phyloP scores from a whole-genome alignment of 495 filamentous ascomycete species.

The Aspergillus diversus region DNA sequence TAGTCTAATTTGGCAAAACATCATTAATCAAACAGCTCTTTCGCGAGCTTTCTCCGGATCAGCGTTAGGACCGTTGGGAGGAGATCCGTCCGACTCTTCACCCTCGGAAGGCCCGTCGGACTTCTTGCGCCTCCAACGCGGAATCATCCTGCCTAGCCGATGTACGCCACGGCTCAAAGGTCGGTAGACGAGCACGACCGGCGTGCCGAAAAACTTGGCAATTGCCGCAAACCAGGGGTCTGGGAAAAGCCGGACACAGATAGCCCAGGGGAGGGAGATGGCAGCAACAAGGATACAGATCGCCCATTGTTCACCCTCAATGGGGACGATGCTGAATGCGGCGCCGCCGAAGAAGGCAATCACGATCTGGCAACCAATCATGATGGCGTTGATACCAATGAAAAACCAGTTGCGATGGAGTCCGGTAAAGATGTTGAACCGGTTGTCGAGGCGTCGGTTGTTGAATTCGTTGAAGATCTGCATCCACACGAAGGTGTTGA shows the following conservation, averaged over 20 bases:
- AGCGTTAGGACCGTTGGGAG: background rate
- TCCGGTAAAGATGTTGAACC: constrained; percentile 79
- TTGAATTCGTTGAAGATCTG: constrained; percentile 90
- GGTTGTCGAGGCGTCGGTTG: constrained; percentile 71
- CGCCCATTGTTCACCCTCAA: constrained; percentile 69
- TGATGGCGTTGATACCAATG: constrained; percentile 67
- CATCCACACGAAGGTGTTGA: constrained; percentile 91
- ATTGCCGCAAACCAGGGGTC: constrained; percentile 40
- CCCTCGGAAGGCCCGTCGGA: background rate
- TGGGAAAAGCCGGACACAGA: constrained; percentile 63
- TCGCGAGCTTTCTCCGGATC: background rate
- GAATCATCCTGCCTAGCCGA: background rate
- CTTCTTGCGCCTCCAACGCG: background rate
- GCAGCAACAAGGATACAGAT: constrained; percentile 46
- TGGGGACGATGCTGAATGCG: constrained; percentile 65
- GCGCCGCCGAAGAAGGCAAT: constrained; percentile 70
- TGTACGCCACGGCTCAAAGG: constrained; percentile 10
- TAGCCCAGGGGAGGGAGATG: constrained; percentile 68
- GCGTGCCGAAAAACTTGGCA: constrained; percentile 26
- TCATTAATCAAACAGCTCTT: background rate
- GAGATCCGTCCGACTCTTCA: background rate
- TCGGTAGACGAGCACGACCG: constrained; percentile 13
- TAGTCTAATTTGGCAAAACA: no score
- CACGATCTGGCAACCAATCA: constrained; percentile 71
- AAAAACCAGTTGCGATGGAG: constrained; percentile 71